Conservation (phyloP, 768 basidiomycete species). For the Lyophyllum semitale region DNA sequence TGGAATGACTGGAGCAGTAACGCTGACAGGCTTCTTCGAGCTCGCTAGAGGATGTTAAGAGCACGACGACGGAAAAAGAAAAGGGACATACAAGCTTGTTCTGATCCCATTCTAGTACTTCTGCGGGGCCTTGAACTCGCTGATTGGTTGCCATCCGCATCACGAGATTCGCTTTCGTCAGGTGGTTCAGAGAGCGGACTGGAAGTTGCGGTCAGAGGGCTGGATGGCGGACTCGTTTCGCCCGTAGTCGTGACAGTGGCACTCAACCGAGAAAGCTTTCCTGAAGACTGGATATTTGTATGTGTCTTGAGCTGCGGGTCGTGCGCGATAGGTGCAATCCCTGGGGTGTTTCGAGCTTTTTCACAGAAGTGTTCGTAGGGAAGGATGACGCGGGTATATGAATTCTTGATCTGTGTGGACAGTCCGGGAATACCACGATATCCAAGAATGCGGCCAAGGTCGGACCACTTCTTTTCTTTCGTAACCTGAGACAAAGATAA, state of each 20-base stretch:
- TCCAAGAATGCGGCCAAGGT: conserved; percentile 80
- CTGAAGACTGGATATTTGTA: conserved; percentile 43
- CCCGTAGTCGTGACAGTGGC: conserved; percentile 37
- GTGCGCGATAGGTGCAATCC: conserved; percentile 48
- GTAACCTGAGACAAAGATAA: conserved; percentile 60
- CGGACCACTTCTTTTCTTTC: conserved; percentile 83
- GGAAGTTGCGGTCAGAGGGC: conserved; percentile 76
- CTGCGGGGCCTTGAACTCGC: conserved; percentile 47
- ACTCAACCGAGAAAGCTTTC: conserved; percentile 42
- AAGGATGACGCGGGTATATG: conserved; percentile 87
- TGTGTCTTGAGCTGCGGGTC: conserved; percentile 54
- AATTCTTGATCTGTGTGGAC: conserved; percentile 85
- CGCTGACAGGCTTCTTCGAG: conserved; percentile 34
- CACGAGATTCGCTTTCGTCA: conserved; percentile 70
- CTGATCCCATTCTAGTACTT: conserved; percentile 51
- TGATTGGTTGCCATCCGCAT: conserved; percentile 46
- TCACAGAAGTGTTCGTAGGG: conserved; percentile 95
- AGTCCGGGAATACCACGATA: conserved; percentile 83
- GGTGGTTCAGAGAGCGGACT: conserved; percentile 81
- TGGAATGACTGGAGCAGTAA: conserved; percentile 35
- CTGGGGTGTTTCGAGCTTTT: conserved; percentile 67
- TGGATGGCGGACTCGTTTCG: conserved; percentile 64
- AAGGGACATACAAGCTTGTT: conserved; percentile 42
- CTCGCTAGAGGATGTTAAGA: conserved; percentile 25
- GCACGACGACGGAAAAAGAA: conserved; percentile 7